Evolutionary conservation across 106 monocot species (phyloP), one percentile per base, ranked within the genome.

Genomic region (Apostasia ramifera): DNA sequence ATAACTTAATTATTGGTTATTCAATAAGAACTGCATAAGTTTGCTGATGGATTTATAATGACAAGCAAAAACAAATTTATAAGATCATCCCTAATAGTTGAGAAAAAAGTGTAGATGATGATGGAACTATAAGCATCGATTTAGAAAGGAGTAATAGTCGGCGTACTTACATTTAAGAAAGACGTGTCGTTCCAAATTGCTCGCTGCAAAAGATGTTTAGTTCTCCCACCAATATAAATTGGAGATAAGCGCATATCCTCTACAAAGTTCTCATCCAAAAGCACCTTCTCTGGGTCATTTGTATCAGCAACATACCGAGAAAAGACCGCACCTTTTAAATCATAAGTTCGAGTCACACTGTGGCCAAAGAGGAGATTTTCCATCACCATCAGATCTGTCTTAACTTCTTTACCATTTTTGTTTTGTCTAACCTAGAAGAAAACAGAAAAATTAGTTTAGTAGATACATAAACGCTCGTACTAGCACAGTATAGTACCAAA

Each of bases 131-230:
- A 44, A 7, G 51, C 1, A 40, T 55, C 5, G 1, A 40, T 39
- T 55, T 57, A 58, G 37, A 47, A n/a, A 67, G 8, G 15, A 44
- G n/a, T 37, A 45, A 48, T 57, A 40, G 2, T 6, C 45, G 50
- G 13, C 6, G 46, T 47, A 77, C 93, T 83, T 71, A 93, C 93
- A 39, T 81, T 84, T 57, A 93, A 81, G 69, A 93, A 93, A 39
- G 89, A 73, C 10, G 88, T 86, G 68, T 93, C 93, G 47, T 93
- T 93, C 93, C 93, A 93, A 42, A 93, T 82, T 46, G 88, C 89
- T 42, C 93, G 78, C 67, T 86, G 85, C 47, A 93, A 70, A 42
- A 89, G 79, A 60, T 86, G 85, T 68, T 93, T 93, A 55, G 81
- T 86, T 71, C 71, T 81, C 8, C 88, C 89, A 38, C 74, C 82